Evolutionary conservation across 371 early-diverging fungal genomes (phyloP).

Genomic region (Rhizomucor pusillus): DNA sequence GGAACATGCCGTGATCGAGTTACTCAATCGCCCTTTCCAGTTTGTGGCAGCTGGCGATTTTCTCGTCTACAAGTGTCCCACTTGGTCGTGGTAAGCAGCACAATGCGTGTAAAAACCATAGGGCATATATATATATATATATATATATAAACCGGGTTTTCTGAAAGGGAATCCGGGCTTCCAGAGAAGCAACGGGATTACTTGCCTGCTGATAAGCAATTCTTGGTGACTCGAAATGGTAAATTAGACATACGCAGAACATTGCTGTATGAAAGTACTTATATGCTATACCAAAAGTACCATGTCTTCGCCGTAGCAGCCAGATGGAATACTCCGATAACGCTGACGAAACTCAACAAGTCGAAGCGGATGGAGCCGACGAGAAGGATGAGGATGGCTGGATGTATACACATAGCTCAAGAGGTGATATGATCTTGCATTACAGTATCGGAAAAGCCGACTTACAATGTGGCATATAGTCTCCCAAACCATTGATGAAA

Average conservation of each 20-base stretch:
- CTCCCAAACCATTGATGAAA: slow-evolving; percentile 63
- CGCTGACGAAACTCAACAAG: slow-evolving; percentile 49
- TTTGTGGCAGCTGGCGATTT: slow-evolving; percentile 97
- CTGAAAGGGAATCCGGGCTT: slow-evolving; percentile 77
- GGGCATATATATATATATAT: too few species aligned
- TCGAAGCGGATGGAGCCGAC: slow-evolving; percentile 32
- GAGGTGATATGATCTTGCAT: slow-evolving; percentile 16
- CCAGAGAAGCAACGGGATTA: slow-evolving; percentile 84
- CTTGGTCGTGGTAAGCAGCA: slow-evolving; percentile 88
- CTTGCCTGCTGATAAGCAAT: slow-evolving; percentile 91
- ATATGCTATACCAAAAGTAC: slow-evolving; percentile 49
- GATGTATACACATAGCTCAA: slow-evolving; percentile 78
- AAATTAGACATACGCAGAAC: slow-evolving; percentile 5
- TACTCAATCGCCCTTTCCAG: slow-evolving; percentile 30
- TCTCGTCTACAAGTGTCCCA: slow-evolving; percentile 96
- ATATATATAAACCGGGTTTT: background rate
- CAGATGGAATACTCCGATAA: slow-evolving; percentile 80
- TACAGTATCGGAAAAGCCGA: background rate
- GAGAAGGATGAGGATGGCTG: slow-evolving; percentile 72
- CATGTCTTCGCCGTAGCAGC: slow-evolving; percentile 88
- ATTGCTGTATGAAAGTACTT: background rate
- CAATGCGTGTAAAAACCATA: too few species aligned
- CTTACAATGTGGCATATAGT: slow-evolving; percentile 8
- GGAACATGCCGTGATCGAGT: background rate
- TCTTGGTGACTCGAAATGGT: slow-evolving; percentile 92